Conservation (phyloP, 2,329 filamentous ascomycete species). For the Hirsutella rhossiliensis region DNA sequence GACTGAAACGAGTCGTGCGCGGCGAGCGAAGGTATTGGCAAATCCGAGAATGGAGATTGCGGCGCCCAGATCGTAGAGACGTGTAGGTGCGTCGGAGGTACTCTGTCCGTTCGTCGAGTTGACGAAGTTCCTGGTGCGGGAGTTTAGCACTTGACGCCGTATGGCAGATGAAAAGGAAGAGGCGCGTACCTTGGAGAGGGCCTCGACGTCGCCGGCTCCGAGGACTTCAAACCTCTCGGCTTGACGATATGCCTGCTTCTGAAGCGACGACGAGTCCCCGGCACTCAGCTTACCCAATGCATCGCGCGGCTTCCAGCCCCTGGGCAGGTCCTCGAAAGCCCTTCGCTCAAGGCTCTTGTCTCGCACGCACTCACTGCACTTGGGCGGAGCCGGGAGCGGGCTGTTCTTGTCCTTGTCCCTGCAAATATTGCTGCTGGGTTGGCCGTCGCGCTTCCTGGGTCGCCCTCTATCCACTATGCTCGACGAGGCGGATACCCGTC, state of each 20-base stretch:
- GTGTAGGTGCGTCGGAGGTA: conserved; percentile 68
- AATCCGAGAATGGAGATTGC: conserved; percentile 65
- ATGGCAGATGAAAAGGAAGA: not conserved
- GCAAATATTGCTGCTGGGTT: conserved; percentile 19
- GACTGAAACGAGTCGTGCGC: conserved; percentile 57
- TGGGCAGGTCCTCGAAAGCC: conserved; percentile 49
- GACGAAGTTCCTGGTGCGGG: conserved; percentile 50
- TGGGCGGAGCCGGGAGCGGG: conserved; percentile 13
- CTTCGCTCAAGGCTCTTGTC: conserved; percentile 39
- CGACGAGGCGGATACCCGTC: conserved; percentile 44
- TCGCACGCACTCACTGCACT: conserved; percentile 28
- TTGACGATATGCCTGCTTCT: conserved; percentile 50
- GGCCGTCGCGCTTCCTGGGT: conserved; percentile 41
- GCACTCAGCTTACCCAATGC: conserved; percentile 33
- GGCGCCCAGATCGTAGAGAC: conserved; percentile 61
- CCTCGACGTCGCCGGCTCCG: conserved; percentile 47
- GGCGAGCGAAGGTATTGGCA: conserved; percentile 65
- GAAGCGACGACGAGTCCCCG: conserved; percentile 37
- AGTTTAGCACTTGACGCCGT: not conserved
- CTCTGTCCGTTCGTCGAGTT: conserved; percentile 65
- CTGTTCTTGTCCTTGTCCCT: conserved; percentile 5
- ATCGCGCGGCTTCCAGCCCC: conserved; percentile 42
- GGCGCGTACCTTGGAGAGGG: conserved; percentile 44
- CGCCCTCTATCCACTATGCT: conserved; percentile 50
- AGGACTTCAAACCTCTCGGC: conserved; percentile 54